phyloP scores from a whole-genome alignment of 1,139 yeast genomes.

The Candida anutae region DNA sequence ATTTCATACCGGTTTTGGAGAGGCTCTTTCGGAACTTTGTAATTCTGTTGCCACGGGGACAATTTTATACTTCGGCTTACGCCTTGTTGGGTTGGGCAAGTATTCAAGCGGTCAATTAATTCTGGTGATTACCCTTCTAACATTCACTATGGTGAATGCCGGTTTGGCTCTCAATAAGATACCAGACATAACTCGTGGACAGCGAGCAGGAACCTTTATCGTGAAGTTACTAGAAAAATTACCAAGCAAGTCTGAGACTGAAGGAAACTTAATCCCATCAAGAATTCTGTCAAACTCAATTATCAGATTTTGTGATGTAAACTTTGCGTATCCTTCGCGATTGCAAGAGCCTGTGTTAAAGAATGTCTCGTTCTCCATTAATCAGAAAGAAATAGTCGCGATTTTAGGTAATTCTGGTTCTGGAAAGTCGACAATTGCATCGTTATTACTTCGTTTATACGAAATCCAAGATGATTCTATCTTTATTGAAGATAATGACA shows the following conservation, averaged over 20 bases:
- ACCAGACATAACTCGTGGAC: slow-evolving; percentile 75
- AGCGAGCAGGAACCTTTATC: slow-evolving; percentile 57
- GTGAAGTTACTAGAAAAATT: slow-evolving; percentile 33
- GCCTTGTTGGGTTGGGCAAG: slow-evolving; percentile 47
- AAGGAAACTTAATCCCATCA: slow-evolving; percentile 16
- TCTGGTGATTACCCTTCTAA: slow-evolving; percentile 61
- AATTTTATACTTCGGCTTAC: slow-evolving; percentile 69
- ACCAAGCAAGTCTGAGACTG: slow-evolving; percentile 23
- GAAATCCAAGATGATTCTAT: slow-evolving; percentile 26
- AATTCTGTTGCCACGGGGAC: slow-evolving; percentile 59
- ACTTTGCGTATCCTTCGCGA: slow-evolving; percentile 40
- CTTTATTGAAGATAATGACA: slow-evolving; percentile 30
- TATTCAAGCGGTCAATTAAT: slow-evolving; percentile 53
- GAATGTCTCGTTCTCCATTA: slow-evolving; percentile 32
- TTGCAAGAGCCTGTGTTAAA: slow-evolving; percentile 20
- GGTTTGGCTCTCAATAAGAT: slow-evolving; percentile 51
- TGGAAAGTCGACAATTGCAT: slow-evolving; percentile 67
- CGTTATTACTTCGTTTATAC: slow-evolving; percentile 48
- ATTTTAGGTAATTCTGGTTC: slow-evolving; percentile 73
- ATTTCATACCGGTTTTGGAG: slow-evolving; percentile 53
- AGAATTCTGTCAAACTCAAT: slow-evolving; percentile 9
- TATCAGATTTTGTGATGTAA: slow-evolving; percentile 34
- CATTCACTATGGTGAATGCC: slow-evolving; percentile 66
- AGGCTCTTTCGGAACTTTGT: slow-evolving; percentile 48
- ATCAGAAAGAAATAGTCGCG: slow-evolving; percentile 46